Evolutionary conservation across 768 basidiomycete species (phyloP).

Genomic region (Lentinula lateritia): DNA sequence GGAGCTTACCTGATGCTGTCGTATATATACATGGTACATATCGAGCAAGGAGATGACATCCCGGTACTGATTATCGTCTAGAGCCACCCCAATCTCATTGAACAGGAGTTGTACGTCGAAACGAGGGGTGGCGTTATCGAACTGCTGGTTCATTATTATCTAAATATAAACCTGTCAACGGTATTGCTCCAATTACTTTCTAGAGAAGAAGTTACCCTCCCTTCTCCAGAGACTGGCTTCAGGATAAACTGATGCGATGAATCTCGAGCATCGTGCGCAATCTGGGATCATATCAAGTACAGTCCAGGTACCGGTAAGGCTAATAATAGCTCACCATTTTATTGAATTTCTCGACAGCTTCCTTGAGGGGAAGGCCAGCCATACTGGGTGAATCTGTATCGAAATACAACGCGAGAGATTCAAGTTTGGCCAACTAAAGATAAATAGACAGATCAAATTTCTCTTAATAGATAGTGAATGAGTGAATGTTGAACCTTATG

Average conservation of each 20-base stretch:
- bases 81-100: conserved; percentile 85
- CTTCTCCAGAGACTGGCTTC: conserved; percentile 93
- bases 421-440: conserved; percentile 71
- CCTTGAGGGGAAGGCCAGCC: conserved; percentile 56
- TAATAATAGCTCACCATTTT: conserved; percentile 47
- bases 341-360: conserved; percentile 68
- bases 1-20: conserved; percentile 62
- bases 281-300: conserved; percentile 21
- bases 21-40: conserved; percentile 93
- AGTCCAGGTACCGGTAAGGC: neutral
- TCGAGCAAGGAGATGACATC: conserved; percentile 90
- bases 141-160: conserved; percentile 79
- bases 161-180: conserved; percentile 19
- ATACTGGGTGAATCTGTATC: conserved; percentile 87
- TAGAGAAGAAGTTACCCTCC: conserved; percentile 50
- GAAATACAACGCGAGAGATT: conserved; percentile 89
- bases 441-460: conserved; percentile 6
- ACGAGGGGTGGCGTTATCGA: conserved; percentile 69
- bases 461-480: neutral
- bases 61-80: conserved; percentile 93
- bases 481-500: conserved; percentile 61
- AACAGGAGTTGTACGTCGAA: conserved; percentile 87
- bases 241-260: conserved; percentile 87
- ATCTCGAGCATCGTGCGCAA: conserved; percentile 41
- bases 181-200: neutral